Evolutionary conservation across 2,329 filamentous ascomycete species (phyloP), one percentile per base, ranked within the genome.

Genomic region (Balansia obtecta): DNA sequence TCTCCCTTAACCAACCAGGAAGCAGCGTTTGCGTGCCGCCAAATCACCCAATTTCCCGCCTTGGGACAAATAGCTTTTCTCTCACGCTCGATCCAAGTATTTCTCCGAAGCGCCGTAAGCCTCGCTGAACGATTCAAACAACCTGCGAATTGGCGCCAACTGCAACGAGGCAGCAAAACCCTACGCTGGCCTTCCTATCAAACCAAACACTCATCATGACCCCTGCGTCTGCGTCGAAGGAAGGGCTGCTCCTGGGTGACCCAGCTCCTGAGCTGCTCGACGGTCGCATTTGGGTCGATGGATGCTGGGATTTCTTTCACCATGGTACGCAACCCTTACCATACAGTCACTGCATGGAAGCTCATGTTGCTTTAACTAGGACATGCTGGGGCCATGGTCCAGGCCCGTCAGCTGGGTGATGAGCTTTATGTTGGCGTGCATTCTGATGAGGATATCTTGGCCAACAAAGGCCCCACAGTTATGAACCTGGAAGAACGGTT

Each of bases 301-400:
- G 93, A 55, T 98, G 93, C 75, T 98, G 96, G 72, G 93, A 98
- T 73, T 98, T 98, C 70, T 94, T 90, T 71, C 93, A 98, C 67
- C 93, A 97, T 66, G 93, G 87, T 88, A 68, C 57, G 71, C 59
- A 15, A 16, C 20, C 12, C 11, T 22, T 4, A 41, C 16, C 15
- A 3, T 27, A 27, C 27, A 27, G 27, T 27, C 27, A 27, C 27
- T 27, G 27, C 27, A 11, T 22, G 15, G 13, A 16, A 27, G 38
- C 44, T 48, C 39, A 45, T 32, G 41, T 13, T 27, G 15, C 13
- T 22, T 22, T 8, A 9, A 9, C 6, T 61, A 91, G 87, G 93
- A 61, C 93, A 98, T 72, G 93, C 93, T 5, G 93, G 93, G 53
- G 93, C 93, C 56, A 95, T 97, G 77, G 81, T 98, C 46, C 93